phyloP scores from a whole-genome alignment of 805 yeast genomes.

The Starmerella bombicola region DNA sequence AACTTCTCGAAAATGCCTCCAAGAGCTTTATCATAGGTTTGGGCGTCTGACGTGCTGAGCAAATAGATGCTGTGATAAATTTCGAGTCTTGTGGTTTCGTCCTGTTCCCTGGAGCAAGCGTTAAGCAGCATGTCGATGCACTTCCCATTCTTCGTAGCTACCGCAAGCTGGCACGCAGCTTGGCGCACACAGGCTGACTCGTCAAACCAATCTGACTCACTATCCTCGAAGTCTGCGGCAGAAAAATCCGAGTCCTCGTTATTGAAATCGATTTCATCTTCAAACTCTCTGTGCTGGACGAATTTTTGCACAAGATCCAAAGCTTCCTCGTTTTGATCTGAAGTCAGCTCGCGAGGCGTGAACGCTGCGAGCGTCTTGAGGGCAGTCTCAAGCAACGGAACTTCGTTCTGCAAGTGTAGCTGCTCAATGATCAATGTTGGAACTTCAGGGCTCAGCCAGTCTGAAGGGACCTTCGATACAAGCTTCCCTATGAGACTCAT shows the following conservation, averaged over 20 bases:
- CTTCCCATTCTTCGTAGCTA: not conserved
- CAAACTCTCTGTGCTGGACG: not conserved
- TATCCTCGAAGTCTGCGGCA: slow-evolving; percentile 2
- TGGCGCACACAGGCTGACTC: slow-evolving; percentile 8
- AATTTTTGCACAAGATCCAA: not conserved
- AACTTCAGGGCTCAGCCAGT: not conserved
- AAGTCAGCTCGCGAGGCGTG: too few species aligned
- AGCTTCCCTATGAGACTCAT: not conserved
- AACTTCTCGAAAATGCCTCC: too few species aligned
- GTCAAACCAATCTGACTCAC: slow-evolving; percentile 10
- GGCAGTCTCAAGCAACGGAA: slow-evolving; percentile 42
- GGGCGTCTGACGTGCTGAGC: too few species aligned
- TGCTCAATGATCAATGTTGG: too few species aligned
- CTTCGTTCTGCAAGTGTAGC: too few species aligned
- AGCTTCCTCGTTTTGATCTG: not conserved
- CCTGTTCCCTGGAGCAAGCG: not conserved
- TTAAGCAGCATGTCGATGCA: not conserved
- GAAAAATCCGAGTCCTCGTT: not conserved
- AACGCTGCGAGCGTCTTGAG: slow-evolving; percentile 30
- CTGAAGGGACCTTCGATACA: not conserved
- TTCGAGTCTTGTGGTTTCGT: slow-evolving; percentile 3
- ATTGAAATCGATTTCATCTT: not conserved
- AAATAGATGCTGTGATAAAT: slow-evolving; percentile 3
- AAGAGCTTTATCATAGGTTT: too few species aligned
- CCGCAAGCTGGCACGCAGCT: slow-evolving; percentile 6